Evolutionary conservation across 805 yeast genomes (phyloP), one percentile per base, ranked within the genome.

Genomic region (Cyberlindnera nakhonratchasimensis): DNA sequence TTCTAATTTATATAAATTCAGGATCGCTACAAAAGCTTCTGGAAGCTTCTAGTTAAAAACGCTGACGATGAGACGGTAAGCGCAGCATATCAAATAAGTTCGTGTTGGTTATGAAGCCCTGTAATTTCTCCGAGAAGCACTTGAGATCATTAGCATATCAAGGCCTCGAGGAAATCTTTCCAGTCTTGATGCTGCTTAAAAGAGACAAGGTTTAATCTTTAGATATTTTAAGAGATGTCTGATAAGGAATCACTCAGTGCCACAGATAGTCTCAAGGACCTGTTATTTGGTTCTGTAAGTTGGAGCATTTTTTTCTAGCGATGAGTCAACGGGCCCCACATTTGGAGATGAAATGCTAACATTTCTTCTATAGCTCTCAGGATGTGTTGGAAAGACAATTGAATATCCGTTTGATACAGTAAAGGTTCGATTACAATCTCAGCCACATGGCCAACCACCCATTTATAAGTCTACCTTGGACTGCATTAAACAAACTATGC

Each of bases 351-450:
- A 20, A 23, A 20, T 14, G 29, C 34, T 30, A 28, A 37, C 41
- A 32, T 11, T 18, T 13, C 24, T 17, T 11, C 6, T 14, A 26
- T 21, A 58, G 61, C 20, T 58, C 9, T 71, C 96, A 1, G 98
- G 98, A 13, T 82, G 87, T 42, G 62, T 79, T 4, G 96, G 96
- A 2, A 91, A 90, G 59, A 53, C 84, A 23, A 75, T 90, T 12
- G 98, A 90, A 62, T 90, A 81, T 55, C 98, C 98, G 0, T 88
- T 90, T 52, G 98, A 90, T 56, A 91, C 97, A 0, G 74, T 89
- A 34, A 90, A 90, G 63, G 98, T 90, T 3, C 71, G 96, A 44
- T 69, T 91, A 23, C 91, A 84, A 57, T 77, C 88, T 1, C 93
- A 86, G 56, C 82, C 89, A 7, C 67, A 79, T 23, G 59, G 65